Evolutionary conservation across 2,329 filamentous ascomycete species (phyloP).

Genomic region (Sclerotinia minor): DNA sequence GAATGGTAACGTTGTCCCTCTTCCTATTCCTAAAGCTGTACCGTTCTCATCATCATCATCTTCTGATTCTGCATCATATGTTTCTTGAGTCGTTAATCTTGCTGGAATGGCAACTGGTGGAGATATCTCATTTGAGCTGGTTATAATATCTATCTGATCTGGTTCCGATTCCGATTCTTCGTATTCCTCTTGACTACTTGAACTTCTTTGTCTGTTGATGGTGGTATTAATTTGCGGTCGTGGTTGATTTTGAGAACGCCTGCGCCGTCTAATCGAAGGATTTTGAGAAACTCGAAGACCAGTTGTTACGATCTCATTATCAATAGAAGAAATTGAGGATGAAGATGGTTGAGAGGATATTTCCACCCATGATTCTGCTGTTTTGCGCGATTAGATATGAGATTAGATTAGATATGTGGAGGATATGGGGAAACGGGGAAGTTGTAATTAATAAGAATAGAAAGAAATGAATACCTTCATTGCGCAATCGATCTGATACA

Average conservation of each 20-base stretch:
- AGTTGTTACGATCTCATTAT: constrained; percentile 87
- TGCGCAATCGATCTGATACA: constrained; percentile 34
- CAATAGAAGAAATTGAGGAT: constrained; percentile 82
- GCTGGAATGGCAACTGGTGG: constrained; percentile 41
- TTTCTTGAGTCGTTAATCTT: constrained; percentile 26
- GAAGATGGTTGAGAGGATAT: constrained; percentile 90
- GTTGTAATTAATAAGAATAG: not conserved
- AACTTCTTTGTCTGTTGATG: constrained; percentile 46
- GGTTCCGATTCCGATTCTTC: constrained; percentile 91
- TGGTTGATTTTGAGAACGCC: constrained; percentile 40
- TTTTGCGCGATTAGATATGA: constrained; percentile 13
- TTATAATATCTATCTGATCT: constrained; percentile 57
- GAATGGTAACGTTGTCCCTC: constrained; percentile 53
- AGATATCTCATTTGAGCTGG: constrained; percentile 57
- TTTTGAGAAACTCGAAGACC: constrained; percentile 74
- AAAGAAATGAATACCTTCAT: constrained; percentile 39
- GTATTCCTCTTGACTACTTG: constrained; percentile 90
- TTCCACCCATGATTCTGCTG: constrained; percentile 90
- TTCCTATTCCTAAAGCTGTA: constrained; percentile 68
- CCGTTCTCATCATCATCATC: constrained; percentile 60
- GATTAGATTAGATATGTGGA: constrained; percentile 33
- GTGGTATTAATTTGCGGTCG: constrained; percentile 40
- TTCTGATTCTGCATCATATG: constrained; percentile 37
- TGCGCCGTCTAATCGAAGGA: constrained; percentile 61
- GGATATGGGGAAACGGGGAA: not conserved